These are phyloP conservation scores for Microdochium trichocladiopsis DNA, from an alignment of 2,329 filamentous ascomycete species.

Conservation along the genomic window DNA sequence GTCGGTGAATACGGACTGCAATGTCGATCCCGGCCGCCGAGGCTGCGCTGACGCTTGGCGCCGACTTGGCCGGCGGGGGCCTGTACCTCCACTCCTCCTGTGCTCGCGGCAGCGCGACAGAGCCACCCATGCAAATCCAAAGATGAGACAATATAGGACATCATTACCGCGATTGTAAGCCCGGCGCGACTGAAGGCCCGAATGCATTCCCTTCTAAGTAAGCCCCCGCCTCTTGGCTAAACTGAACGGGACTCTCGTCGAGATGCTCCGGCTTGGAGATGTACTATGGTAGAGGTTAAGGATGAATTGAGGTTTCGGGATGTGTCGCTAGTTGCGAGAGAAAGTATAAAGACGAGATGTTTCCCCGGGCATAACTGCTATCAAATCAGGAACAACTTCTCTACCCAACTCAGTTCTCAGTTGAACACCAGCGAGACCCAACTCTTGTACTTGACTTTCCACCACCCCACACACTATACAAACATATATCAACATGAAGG, in stretches of 20 bases:
- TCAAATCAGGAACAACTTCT: background rate
- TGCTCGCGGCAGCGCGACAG: background rate
- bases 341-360: background rate
- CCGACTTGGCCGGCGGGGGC: background rate
- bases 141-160: background rate
- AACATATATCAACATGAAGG: background rate
- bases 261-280: background rate
- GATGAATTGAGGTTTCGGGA: background rate
- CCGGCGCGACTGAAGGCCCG: background rate
- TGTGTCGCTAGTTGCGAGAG: background rate
- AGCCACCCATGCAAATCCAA: background rate
- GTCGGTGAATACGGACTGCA: too few relatives aligned
- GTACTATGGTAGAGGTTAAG: background rate
- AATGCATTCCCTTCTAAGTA: background rate
- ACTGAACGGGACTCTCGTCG: background rate
- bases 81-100: background rate
- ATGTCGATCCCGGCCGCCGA: too few relatives aligned
- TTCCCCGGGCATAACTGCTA: background rate
- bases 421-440: background rate
- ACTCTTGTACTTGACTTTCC: background rate
- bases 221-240: background rate
- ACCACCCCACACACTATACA: background rate
- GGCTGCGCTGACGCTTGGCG: background rate
- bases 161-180: background rate
- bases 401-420: background rate